Evolutionary conservation across 192 early-diverging fungal genomes (phyloP), one percentile per base, ranked within the genome.

Genomic region (Entomortierella beljakovae): DNA sequence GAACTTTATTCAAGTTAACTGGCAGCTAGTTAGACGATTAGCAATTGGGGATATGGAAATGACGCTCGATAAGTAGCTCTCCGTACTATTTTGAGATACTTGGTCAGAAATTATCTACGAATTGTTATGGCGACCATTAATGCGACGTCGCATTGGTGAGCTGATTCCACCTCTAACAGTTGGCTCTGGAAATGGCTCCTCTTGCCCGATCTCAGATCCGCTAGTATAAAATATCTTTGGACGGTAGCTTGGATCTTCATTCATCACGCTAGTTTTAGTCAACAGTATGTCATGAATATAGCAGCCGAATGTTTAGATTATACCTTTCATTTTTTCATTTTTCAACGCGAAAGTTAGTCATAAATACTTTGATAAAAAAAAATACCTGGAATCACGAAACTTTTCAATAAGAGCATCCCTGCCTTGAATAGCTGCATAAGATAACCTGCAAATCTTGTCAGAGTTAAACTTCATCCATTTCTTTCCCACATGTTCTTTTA

Each of bases 361-460:
- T n/a, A n/a, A n/a, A 34, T 28, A 18, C 22, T 28, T 6, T 54
- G 22, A 16, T 26, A 22, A 50, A 33, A 52, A 48, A 33, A 43
- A 57, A 32, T 81, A 90, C 88, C 86, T 86, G 5, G 92, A 94
- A 62, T 94, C 95, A 48, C 89, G 79, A 73, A 95, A 96, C 57
- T 93, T 93, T 37, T 92, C 87, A 43, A 96, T 86, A 25, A 96
- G 80, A 3, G 85, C 84, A 4, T 83, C 57, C 60, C 88, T 90
- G 1, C 92, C 92, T 67, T 96, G 94, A 20, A 95, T 84, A 49
- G 90, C 88, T n/a, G 95, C 95, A 80, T 90, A 94, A n/a, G 88
- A 87, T 23, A 96, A 61, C 8, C 81, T 84, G 61, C 91, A 91
- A 8, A 89, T 80, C 70, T 96, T 96, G 57, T 94, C 91, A 40